phyloP scores from a whole-genome alignment of 345 rosid genomes.

The Hibiscus mutabilis region DNA sequence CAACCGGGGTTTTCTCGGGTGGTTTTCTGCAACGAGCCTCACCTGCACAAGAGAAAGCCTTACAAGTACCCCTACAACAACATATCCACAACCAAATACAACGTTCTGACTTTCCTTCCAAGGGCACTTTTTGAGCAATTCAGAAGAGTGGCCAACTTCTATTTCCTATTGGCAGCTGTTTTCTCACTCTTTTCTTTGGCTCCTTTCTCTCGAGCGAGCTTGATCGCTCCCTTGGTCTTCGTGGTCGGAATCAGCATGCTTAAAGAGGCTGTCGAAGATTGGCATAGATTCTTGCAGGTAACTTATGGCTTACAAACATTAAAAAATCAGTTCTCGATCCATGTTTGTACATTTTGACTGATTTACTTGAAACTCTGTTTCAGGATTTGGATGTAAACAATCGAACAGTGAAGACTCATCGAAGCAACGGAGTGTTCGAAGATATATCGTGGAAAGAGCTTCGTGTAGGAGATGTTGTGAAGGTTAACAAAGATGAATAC shows the following conservation, averaged over 20 bases:
- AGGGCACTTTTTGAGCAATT: slow-evolving; percentile 72
- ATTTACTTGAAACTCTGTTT: neutral
- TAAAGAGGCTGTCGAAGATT: slow-evolving; percentile 72
- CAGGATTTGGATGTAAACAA: slow-evolving; percentile 55
- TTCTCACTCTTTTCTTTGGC: slow-evolving; percentile 37
- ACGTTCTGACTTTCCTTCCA: slow-evolving; percentile 51
- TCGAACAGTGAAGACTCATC: slow-evolving; percentile 36
- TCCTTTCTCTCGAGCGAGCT: slow-evolving; percentile 39
- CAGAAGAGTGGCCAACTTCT: slow-evolving; percentile 69
- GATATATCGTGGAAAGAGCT: slow-evolving; percentile 46
- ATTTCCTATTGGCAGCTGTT: slow-evolving; percentile 52
- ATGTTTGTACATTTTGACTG: neutral
- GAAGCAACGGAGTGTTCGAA: slow-evolving; percentile 38
- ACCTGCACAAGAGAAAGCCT: slow-evolving; percentile 34
- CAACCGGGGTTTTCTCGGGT: slow-evolving; percentile 36
- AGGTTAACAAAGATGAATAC: slow-evolving; percentile 50
- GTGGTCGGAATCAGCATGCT: slow-evolving; percentile 69
- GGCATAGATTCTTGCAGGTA: slow-evolving; percentile 41
- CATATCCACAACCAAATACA: slow-evolving; percentile 60
- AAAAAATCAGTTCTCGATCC: neutral
- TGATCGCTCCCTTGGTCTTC: slow-evolving; percentile 54
- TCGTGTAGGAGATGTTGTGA: slow-evolving; percentile 57
- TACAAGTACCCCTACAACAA: slow-evolving; percentile 41
- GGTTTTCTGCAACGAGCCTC: slow-evolving; percentile 55
- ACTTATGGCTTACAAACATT: neutral